These are phyloP conservation scores for Blastomyces parvus DNA, from an alignment of 2,329 filamentous ascomycete species.

Conservation along the genomic window DNA sequence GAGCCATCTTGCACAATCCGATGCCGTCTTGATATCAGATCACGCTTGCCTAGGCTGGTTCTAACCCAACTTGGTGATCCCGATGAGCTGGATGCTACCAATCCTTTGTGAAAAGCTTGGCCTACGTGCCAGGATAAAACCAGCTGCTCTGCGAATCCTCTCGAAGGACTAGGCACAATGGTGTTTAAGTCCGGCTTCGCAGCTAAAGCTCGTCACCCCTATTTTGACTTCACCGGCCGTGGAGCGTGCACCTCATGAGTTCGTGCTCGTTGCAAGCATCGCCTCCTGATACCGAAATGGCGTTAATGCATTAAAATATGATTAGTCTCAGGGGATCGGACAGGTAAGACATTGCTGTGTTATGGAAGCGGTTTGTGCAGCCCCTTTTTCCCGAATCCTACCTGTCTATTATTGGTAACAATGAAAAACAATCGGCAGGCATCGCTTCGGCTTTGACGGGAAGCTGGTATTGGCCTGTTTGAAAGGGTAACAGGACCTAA, in stretches of 20 bases:
- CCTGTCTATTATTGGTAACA: neutral
- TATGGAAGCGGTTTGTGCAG: neutral
- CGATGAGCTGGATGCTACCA: neutral
- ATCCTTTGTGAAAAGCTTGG: neutral
- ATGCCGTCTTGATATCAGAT: neutral
- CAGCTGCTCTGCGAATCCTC: no score
- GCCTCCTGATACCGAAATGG: neutral
- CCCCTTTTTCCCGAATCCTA: neutral
- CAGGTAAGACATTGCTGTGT: neutral
- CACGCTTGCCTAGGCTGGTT: neutral
- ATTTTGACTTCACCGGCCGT: no score
- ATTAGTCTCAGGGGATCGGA: neutral
- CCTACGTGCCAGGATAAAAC: neutral
- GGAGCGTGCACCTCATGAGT: neutral
- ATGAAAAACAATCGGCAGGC: neutral
- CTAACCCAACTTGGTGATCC: conserved; percentile 4
- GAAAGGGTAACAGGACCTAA: neutral
- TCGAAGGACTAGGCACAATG: neutral
- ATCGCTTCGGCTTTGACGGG: neutral
- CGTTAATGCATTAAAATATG: neutral
- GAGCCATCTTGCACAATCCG: neutral
- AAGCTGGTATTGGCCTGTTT: neutral
- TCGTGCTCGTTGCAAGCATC: neutral
- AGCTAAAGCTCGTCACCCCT: neutral
- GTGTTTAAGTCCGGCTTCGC: neutral